Conservation (phyloP, 345 rosid genomes). For the Linum lewisii region DNA sequence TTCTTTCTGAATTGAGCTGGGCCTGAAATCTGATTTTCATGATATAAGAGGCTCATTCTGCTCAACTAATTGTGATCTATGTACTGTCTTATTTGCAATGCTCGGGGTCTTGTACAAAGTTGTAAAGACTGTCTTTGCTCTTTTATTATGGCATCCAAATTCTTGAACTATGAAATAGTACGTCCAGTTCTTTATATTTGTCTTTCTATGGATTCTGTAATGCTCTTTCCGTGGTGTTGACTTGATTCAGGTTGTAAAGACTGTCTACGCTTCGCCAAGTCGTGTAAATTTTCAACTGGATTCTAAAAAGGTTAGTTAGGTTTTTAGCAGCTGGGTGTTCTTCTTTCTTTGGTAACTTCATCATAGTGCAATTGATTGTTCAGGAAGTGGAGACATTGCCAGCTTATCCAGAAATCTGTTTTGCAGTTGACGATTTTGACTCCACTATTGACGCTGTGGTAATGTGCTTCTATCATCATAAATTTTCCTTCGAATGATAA, state of each 20-base stretch:
- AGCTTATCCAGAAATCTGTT: constrained; percentile 95
- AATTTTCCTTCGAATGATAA: not conserved
- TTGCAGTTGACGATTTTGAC: constrained; percentile 93
- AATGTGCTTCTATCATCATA: not conserved
- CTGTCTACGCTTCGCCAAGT: constrained; percentile 96
- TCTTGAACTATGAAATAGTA: too few relatives aligned
- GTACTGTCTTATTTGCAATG: not conserved
- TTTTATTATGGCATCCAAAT: too few relatives aligned
- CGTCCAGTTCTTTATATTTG: constrained; percentile 1
- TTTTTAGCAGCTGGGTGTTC: constrained; percentile 2
- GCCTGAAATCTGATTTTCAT: too few relatives aligned
- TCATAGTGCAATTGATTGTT: constrained; percentile 19
- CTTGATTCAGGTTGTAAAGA: constrained; percentile 75
- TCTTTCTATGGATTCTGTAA: constrained; percentile 4
- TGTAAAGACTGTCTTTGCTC: not conserved
- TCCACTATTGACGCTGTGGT: constrained; percentile 98
- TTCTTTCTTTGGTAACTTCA: constrained; percentile 5
- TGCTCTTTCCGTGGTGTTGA: constrained; percentile 11
- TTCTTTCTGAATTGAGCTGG: not conserved
- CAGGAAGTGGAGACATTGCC: constrained; percentile 91
- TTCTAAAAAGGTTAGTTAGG: constrained; percentile 66
- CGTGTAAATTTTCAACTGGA: constrained; percentile 88
- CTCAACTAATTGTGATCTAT: not conserved
- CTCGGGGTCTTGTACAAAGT: not conserved
- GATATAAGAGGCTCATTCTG: not conserved